Base-by-base conservation (phyloP, 169 alveolate genomes). In the Plasmodium vivax region DNA sequence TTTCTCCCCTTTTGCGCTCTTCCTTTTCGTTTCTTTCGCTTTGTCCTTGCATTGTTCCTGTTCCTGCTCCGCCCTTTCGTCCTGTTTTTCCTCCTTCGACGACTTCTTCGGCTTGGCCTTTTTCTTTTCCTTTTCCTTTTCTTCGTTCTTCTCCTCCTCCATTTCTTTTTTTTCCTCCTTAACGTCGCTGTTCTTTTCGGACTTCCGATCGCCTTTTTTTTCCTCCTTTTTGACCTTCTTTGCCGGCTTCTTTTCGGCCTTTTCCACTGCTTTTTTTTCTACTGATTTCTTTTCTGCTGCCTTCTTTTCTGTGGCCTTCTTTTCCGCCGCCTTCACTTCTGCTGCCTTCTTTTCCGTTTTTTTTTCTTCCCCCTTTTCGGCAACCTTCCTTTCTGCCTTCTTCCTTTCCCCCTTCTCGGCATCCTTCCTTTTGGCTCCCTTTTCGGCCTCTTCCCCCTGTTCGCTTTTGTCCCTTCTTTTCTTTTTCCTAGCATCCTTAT, bases 31-130 rank as follows among this genome's bases (percentile, higher is more conserved):
- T 34, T 54, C 47, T 75, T 77, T 38, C 6, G 27, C 71, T 45
- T 85, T 74, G 1, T 32, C 36, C 58, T 23, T 41, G 12, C 36
- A 73, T 27, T 30, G 8, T 51, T 73, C 38, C 41, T 77, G 23
- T 3, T 47, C 72, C 34, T 75, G 43, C 23, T 54, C 54, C 34
- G 47, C 58, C 19, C 23, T 77, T 16, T 73, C 51, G 8, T 85
- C 72, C 34, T 85, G 79, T n/a, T 7, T 72, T 12, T 71, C 93
- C 36, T 73, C 51, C 38, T 79, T n/a, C 51, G 51, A 47, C 12
- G 34, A 7, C 84, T 36, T 79, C 84, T 47, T 56, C 14, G 56
- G n/a, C 3, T 4, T 45, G 14, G 75, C 75, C 27, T 62, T 62
- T 62, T 62, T 62, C 14, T 19, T 47, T 9, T 43, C 71, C 56